Evolutionary conservation across 371 early-diverging fungal genomes (phyloP).

Genomic region (Zychaea mexicana): DNA sequence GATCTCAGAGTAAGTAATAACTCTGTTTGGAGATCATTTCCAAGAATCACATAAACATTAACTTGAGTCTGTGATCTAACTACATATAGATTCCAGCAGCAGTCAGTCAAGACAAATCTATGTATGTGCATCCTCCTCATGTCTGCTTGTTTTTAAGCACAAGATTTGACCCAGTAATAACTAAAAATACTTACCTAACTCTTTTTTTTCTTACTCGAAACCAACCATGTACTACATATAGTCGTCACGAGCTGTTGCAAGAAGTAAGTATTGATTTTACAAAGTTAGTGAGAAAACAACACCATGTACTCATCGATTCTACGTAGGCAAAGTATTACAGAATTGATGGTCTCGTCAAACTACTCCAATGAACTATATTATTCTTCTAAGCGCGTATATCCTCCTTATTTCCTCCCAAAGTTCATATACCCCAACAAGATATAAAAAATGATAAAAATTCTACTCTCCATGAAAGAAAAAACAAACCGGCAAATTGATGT

Average conservation of each 20-base stretch:
- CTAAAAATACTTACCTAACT: background rate
- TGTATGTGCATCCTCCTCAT: conserved; percentile 22
- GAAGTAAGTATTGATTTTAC: conserved; percentile 22
- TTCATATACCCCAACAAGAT: too few species aligned
- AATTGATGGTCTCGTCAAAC: conserved; percentile 34
- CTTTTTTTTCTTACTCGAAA: conserved; percentile 7
- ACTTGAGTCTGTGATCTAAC: too few species aligned
- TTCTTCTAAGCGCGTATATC: background rate
- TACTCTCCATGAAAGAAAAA: too few species aligned
- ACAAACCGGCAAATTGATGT: too few species aligned
- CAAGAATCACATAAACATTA: too few species aligned
- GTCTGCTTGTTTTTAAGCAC: too few species aligned
- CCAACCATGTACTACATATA: conserved; percentile 6
- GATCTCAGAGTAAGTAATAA: conserved; percentile 34
- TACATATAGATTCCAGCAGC: conserved; percentile 31
- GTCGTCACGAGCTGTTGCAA: conserved; percentile 41
- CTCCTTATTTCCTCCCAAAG: background rate
- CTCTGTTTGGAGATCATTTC: too few species aligned
- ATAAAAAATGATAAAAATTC: too few species aligned
- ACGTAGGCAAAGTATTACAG: conserved; percentile 42
- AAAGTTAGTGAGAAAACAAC: background rate
- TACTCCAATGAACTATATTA: conserved; percentile 5
- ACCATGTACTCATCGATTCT: background rate
- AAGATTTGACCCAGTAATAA: too few species aligned
- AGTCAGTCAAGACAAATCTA: conserved; percentile 27